Percentiles rank a stretch among this genome's conserved stretches.
phyloP scores from a whole-genome alignment of 2,329 filamentous ascomycete species.

The Rutstroemia sp. region DNA sequence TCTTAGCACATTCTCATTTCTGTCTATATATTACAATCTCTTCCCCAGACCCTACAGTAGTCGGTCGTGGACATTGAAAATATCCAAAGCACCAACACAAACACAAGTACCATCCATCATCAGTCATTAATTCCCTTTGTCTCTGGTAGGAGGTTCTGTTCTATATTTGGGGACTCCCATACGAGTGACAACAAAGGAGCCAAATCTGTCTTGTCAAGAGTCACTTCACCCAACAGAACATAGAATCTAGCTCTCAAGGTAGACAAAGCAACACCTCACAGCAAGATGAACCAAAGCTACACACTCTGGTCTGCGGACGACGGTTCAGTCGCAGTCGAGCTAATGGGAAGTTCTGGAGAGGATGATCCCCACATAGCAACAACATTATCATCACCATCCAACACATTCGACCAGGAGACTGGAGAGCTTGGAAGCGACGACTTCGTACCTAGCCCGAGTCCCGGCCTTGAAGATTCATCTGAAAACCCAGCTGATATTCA shows the following conservation, averaged over 20 bases:
- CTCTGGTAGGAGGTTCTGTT: too few relatives aligned
- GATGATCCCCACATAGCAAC: background rate
- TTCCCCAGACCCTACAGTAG: too few relatives aligned
- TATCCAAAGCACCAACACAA: too few relatives aligned
- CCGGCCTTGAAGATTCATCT: background rate
- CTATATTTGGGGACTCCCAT: too few relatives aligned
- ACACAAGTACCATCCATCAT: too few relatives aligned
- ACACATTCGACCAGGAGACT: background rate
- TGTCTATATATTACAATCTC: too few relatives aligned
- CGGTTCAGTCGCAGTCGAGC: background rate
- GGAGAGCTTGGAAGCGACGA: background rate
- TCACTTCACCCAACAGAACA: background rate
- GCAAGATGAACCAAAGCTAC: background rate
- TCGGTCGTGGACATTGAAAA: too few relatives aligned
- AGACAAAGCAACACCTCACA: background rate
- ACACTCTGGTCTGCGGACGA: background rate
- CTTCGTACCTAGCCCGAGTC: background rate
- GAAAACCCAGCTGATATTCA: background rate
- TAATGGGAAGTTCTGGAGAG: background rate
- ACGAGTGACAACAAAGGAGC: background rate
- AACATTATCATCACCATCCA: background rate
- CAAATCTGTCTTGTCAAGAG: background rate
- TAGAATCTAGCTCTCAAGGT: background rate
- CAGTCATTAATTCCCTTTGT: too few relatives aligned
- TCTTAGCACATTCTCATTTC: too few relatives aligned